These are phyloP conservation scores for Trypanosoma lewisi DNA, from an alignment of 208 protist genomes.

Conservation along the genomic window DNA sequence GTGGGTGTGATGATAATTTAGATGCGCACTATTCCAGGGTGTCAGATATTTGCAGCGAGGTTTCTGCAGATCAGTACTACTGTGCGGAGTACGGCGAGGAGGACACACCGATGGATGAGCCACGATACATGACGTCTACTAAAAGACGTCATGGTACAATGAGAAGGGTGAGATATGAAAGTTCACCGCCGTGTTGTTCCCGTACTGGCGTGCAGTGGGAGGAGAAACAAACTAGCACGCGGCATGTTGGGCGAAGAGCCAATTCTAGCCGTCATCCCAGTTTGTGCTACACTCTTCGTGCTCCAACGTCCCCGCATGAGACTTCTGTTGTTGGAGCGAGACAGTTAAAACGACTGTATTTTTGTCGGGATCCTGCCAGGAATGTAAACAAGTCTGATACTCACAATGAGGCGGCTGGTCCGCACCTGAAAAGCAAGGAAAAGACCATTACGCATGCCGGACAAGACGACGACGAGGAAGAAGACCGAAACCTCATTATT, in stretches of 20 bases:
- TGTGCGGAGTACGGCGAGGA: conserved; percentile 20
- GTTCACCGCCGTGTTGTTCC: background rate
- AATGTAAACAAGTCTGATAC: background rate
- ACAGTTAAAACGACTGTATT: conserved; percentile 5
- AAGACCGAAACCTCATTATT: too few relatives aligned
- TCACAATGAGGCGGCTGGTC: background rate
- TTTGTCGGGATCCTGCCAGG: background rate
- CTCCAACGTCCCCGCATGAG: background rate
- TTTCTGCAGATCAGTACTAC: conserved; percentile 23
- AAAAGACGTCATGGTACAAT: too few relatives aligned
- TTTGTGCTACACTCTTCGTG: conserved; percentile 18
- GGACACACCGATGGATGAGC: background rate
- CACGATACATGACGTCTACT: background rate
- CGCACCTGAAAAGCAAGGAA: background rate
- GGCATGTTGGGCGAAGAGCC: background rate
- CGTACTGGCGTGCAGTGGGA: background rate
- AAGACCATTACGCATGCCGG: too few relatives aligned
- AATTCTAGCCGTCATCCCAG: background rate
- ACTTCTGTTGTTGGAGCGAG: background rate
- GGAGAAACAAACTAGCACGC: background rate
- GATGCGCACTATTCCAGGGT: background rate
- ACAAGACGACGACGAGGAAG: background rate
- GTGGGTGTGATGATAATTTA: background rate
- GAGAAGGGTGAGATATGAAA: too few relatives aligned
- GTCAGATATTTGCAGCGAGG: conserved; percentile 9